A percentile compares a stretch with the other conserved stretches of the same genome.
Conservation (phyloP, 352 stramenopile species). For the Pythium aphanidermatum region DNA sequence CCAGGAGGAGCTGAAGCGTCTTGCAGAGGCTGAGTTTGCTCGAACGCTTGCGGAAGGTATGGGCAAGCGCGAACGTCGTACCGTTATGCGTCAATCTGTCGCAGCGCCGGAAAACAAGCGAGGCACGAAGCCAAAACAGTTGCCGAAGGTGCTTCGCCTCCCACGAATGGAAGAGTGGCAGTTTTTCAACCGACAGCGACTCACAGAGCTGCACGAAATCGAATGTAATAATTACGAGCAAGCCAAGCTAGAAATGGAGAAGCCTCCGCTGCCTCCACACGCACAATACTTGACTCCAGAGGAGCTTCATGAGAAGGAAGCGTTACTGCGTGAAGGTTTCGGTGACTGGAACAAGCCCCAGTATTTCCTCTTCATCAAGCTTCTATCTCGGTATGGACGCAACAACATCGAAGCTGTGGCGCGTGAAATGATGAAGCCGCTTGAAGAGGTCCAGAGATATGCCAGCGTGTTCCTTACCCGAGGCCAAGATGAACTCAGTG, state of each 20-base stretch:
- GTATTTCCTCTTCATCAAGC: slow-evolving; percentile 83
- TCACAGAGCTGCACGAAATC: slow-evolving; percentile 80
- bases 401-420: slow-evolving; percentile 70
- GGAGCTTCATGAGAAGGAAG: slow-evolving; percentile 89
- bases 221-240: slow-evolving; percentile 75
- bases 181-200: slow-evolving; percentile 77
- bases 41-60: slow-evolving; percentile 73
- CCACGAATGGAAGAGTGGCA: slow-evolving; percentile 87
- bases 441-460: slow-evolving; percentile 72
- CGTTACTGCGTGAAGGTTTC: slow-evolving; percentile 83
- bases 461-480: slow-evolving; percentile 58
- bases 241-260: slow-evolving; percentile 71
- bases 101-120: slow-evolving; percentile 41
- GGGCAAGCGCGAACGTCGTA: slow-evolving; percentile 78
- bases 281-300: slow-evolving; percentile 81
- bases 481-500: slow-evolving; percentile 62
- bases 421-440: slow-evolving; percentile 76
- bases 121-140: slow-evolving; percentile 62
- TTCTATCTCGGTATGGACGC: slow-evolving; percentile 73
- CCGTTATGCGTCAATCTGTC: slow-evolving; percentile 63
- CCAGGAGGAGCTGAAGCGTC: slow-evolving; percentile 78
- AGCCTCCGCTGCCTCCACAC: slow-evolving; percentile 62
- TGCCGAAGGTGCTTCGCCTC: slow-evolving; percentile 73
- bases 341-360: slow-evolving; percentile 86
- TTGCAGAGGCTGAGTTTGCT: slow-evolving; percentile 79